Evolutionary conservation across 805 yeast species (phyloP).

Genomic region (Saccharomyces eubayanus): DNA sequence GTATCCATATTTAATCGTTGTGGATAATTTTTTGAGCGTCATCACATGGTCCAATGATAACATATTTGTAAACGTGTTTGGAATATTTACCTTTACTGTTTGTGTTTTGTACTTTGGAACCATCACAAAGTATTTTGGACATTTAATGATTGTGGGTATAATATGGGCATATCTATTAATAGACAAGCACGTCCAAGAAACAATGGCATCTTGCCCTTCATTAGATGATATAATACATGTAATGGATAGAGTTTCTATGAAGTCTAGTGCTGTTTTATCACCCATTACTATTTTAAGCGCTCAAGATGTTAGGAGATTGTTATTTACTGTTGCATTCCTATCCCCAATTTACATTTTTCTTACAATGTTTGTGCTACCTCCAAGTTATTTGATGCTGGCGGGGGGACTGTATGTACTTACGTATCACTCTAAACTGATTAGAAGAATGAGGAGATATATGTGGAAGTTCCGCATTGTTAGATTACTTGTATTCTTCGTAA

Average conservation of each 20-base stretch:
- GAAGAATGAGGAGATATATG: constrained; percentile 66
- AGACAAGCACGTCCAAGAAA: constrained; percentile 47
- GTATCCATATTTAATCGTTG: constrained; percentile 73
- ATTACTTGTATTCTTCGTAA: constrained; percentile 63
- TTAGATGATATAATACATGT: constrained; percentile 80
- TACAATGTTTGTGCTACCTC: constrained; percentile 58
- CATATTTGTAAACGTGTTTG: constrained; percentile 60
- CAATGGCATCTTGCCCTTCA: constrained; percentile 64
- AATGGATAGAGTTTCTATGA: constrained; percentile 62
- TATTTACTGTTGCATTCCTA: constrained; percentile 76
- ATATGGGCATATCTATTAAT: constrained; percentile 52
- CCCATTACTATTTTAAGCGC: constrained; percentile 72
- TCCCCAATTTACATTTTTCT: constrained; percentile 75
- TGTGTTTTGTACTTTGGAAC: constrained; percentile 69
- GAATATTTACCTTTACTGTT: constrained; percentile 39
- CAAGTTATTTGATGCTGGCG: constrained; percentile 53
- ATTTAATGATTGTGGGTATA: constrained; percentile 55
- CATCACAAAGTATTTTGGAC: constrained; percentile 77
- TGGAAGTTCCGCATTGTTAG: constrained; percentile 74
- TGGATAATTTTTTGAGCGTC: constrained; percentile 60
- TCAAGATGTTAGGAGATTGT: constrained; percentile 67
- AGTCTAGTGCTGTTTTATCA: constrained; percentile 64
- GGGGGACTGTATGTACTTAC: constrained; percentile 56
- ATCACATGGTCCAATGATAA: constrained; percentile 90
- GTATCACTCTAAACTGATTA: constrained; percentile 75